A percentile compares a stretch with the other conserved stretches of the same genome.
These are phyloP conservation scores for Lathyrus tuberosus DNA, from an alignment of 306 rosid genomes.

Conservation along the genomic window DNA sequence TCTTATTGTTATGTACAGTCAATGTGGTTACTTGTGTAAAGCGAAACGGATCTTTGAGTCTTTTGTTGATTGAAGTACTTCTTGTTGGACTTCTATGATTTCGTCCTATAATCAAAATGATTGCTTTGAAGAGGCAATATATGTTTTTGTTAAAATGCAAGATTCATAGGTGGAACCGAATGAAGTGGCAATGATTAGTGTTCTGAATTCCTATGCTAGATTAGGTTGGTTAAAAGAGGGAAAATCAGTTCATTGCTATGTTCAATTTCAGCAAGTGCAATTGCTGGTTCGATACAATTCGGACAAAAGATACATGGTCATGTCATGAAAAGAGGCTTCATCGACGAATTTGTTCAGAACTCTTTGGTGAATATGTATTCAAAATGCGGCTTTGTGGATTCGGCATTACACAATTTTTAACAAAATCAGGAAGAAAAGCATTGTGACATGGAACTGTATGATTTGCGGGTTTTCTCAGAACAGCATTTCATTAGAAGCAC, in stretches of 20 bases:
- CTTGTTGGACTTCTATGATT: conserved; percentile 80
- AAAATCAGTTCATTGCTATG: conserved; percentile 73
- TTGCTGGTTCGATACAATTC: conserved; percentile 54
- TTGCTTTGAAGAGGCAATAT: conserved; percentile 54
- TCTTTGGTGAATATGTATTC: conserved; percentile 88
- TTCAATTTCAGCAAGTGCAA: conserved; percentile 78
- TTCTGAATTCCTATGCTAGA: conserved; percentile 67
- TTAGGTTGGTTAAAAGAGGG: conserved; percentile 71
- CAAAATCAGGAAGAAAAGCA: conserved; percentile 47
- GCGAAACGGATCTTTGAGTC: conserved; percentile 53
- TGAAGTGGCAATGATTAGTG: conserved; percentile 61
- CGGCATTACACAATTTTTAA: conserved; percentile 65
- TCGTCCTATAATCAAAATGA: conserved; percentile 66
- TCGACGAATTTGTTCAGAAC: conserved; percentile 72
- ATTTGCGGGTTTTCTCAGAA: conserved; percentile 77
- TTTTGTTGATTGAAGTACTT: conserved; percentile 43
- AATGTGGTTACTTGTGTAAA: conserved; percentile 58
- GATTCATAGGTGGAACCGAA: conserved; percentile 59
- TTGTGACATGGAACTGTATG: conserved; percentile 86
- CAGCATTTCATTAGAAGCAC: conserved; percentile 71
- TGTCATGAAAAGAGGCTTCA: conserved; percentile 63
- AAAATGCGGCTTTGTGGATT: conserved; percentile 72
- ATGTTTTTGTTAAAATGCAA: conserved; percentile 55
- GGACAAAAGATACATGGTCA: conserved; percentile 81
- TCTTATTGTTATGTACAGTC: conserved; percentile 71